Conservation (phyloP, 306 rosid genomes). For the Chamaecrista fasciculata region DNA sequence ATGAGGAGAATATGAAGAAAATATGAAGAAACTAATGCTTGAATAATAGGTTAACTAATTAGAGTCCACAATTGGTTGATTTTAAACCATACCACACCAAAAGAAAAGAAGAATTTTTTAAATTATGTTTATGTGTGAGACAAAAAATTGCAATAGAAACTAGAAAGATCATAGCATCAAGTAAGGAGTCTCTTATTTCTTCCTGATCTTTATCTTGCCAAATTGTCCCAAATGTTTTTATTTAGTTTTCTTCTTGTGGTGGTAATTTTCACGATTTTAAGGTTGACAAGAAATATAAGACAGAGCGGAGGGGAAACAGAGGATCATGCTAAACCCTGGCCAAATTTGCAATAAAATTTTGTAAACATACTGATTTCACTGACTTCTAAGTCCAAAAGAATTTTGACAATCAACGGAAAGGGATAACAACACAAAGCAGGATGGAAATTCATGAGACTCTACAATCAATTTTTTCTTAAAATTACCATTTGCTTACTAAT, state of each 20-base stretch:
- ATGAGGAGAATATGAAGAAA: neutral
- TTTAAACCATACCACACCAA: neutral
- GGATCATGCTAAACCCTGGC: neutral
- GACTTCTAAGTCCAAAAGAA: neutral
- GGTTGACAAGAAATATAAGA: neutral
- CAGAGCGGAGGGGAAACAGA: neutral
- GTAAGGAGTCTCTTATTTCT: neutral
- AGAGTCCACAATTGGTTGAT: neutral
- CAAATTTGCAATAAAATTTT: neutral
- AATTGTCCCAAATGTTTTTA: neutral
- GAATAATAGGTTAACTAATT: neutral
- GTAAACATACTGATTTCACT: neutral
- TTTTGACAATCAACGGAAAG: neutral
- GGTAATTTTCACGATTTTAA: neutral
- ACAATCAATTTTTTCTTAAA: neutral
- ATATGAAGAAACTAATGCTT: neutral
- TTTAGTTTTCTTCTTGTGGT: neutral
- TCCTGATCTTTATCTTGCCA: neutral
- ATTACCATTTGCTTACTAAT: neutral
- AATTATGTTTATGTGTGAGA: neutral
- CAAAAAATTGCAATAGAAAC: neutral
- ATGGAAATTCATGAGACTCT: neutral
- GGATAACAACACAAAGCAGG: neutral
- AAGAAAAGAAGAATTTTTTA: neutral
- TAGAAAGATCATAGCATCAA: neutral